Percentiles rank a stretch among this genome's conserved stretches.
Evolutionary conservation across 805 yeast genomes (phyloP).

Genomic region (Candida easanensis): DNA sequence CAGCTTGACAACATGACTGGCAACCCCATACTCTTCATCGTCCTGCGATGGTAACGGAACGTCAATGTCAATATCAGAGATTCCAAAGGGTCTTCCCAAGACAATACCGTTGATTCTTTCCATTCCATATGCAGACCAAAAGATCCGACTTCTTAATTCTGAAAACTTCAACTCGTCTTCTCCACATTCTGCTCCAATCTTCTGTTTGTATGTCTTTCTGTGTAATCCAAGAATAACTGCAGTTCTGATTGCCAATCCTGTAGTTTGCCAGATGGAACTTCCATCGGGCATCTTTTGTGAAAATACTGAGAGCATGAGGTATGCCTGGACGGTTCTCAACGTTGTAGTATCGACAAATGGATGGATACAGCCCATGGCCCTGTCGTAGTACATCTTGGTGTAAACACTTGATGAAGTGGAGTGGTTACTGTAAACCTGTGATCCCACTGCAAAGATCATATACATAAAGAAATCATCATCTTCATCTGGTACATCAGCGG

Average conservation of each 20-base stretch:
- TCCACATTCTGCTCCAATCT: not conserved
- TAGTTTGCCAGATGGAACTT: constrained; percentile 31
- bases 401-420: constrained; percentile 4
- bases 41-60: constrained; percentile 24
- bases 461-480: constrained; percentile 28
- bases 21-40: constrained; percentile 15
- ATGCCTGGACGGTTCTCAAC: constrained; percentile 32
- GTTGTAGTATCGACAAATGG: constrained; percentile 25
- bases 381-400: constrained; percentile 30
- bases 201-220: constrained; percentile 24
- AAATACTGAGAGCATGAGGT: constrained; percentile 30
- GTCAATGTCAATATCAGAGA: constrained; percentile 35
- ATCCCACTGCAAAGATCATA: constrained; percentile 33
- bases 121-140: constrained; percentile 37
- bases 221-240: constrained; percentile 33
- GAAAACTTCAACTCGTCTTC: not conserved
- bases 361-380: constrained; percentile 29
- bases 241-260: constrained; percentile 32
- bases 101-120: constrained; percentile 34
- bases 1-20: constrained; percentile 31
- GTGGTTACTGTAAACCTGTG: constrained; percentile 21
- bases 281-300: constrained; percentile 36
- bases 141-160: constrained; percentile 29
- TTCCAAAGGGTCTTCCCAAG: constrained; percentile 36
- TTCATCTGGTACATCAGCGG: constrained; percentile 7